A percentile compares a stretch with the other conserved stretches of the same genome.
These are phyloP conservation scores for Pseudogymnoascus sp. DNA, from an alignment of 2,329 filamentous ascomycete species.

Conservation along the genomic window DNA sequence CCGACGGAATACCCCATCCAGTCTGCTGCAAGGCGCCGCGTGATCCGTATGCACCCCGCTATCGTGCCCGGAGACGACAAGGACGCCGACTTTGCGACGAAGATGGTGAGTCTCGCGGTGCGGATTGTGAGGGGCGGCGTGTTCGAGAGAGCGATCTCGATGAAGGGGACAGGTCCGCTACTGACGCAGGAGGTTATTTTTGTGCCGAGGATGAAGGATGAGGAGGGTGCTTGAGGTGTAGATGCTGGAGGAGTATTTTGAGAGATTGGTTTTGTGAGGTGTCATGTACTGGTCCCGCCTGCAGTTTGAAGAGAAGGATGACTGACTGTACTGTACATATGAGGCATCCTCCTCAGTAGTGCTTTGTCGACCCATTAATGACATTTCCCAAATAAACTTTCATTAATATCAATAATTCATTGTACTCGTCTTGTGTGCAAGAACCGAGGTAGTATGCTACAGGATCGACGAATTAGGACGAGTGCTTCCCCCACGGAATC, in stretches of 20 bases:
- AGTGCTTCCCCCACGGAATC: too few relatives aligned
- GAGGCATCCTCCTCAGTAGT: too few relatives aligned
- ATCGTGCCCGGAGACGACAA: background rate
- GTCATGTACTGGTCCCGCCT: background rate
- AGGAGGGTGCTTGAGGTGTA: background rate
- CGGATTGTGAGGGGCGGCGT: background rate
- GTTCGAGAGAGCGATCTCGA: background rate
- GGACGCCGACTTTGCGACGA: background rate
- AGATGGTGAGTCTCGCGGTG: background rate
- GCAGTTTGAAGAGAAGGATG: background rate
- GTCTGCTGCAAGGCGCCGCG: background rate
- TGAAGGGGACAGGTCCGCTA: background rate
- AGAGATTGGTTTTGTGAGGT: background rate
- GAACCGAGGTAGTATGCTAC: too few relatives aligned
- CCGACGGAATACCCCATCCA: background rate
- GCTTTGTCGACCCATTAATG: too few relatives aligned
- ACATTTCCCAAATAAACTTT: too few relatives aligned
- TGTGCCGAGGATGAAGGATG: background rate
- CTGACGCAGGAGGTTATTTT: background rate
- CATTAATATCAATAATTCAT: too few relatives aligned
- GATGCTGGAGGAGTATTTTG: too few relatives aligned
- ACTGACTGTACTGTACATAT: background rate
- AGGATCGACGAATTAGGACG: too few relatives aligned
- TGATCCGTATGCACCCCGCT: background rate
- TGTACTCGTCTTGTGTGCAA: too few relatives aligned